Conservation (phyloP, 1,139 yeast species). For the Pneumocystis wakefieldiae region DNA sequence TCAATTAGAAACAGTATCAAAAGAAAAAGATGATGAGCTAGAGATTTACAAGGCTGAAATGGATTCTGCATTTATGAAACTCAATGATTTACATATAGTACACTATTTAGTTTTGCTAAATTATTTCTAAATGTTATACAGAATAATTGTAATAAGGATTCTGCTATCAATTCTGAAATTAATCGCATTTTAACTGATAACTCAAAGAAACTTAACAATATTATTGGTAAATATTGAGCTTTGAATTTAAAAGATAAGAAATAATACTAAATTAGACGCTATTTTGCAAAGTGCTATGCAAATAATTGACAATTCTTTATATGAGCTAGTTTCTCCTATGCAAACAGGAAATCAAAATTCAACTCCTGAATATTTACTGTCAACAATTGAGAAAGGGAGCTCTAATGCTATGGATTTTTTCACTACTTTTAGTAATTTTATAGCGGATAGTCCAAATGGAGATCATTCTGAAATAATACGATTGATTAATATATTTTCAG, state of each 20-base stretch:
- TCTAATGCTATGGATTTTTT: conserved; percentile 70
- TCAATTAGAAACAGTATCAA: conserved; percentile 34
- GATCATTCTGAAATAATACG: conserved; percentile 56
- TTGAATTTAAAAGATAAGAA: background rate
- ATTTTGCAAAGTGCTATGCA: conserved; percentile 55
- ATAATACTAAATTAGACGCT: conserved; percentile 33
- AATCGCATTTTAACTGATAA: conserved; percentile 40
- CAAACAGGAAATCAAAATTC: conserved; percentile 74
- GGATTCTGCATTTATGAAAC: conserved; percentile 53
- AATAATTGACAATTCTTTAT: conserved; percentile 58
- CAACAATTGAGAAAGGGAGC: conserved; percentile 57
- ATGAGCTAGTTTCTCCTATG: conserved; percentile 61
- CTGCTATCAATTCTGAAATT: conserved; percentile 43
- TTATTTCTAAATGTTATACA: background rate
- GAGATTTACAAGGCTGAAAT: conserved; percentile 40
- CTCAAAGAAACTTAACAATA: conserved; percentile 36
- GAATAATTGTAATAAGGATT: conserved; percentile 37
- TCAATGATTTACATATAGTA: conserved; percentile 32
- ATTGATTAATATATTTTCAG: conserved; percentile 52
- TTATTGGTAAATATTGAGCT: conserved; percentile 27
- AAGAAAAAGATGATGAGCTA: conserved; percentile 62
- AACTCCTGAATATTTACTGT: conserved; percentile 55
- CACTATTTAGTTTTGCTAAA: background rate
- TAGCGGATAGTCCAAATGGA: conserved; percentile 64
- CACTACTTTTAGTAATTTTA: conserved; percentile 56